Percentiles rank a stretch among this genome's conserved stretches.
Evolutionary conservation across 1,284 basidiomycete genomes (phyloP).

Genomic region (Ceratobasidium sp.): DNA sequence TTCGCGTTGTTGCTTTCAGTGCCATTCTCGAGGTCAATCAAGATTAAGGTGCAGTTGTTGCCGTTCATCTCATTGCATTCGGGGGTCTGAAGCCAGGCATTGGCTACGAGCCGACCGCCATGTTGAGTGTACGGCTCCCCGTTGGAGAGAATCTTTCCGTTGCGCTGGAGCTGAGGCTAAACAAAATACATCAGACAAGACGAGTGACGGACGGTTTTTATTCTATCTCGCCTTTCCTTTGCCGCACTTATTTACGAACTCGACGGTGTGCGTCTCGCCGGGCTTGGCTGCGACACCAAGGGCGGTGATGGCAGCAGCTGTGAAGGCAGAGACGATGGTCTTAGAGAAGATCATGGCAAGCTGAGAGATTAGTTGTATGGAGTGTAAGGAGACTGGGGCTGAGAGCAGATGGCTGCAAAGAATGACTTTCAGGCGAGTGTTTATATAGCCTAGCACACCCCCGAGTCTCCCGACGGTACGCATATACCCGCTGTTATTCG

Average conservation of each 20-base stretch:
- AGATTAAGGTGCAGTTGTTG: not conserved
- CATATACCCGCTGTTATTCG: too few species aligned
- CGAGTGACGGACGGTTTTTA: too few species aligned
- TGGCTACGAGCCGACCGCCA: not conserved
- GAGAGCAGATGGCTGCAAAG: not conserved
- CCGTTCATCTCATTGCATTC: not conserved
- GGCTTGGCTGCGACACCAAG: not conserved
- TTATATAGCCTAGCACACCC: not conserved
- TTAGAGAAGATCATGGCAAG: not conserved
- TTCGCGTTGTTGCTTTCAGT: slow-evolving; percentile 1
- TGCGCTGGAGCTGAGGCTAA: slow-evolving; percentile 19
- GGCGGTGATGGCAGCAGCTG: not conserved
- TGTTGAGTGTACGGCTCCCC: not conserved
- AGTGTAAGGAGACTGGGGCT: not conserved
- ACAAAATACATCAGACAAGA: not conserved
- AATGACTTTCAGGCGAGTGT: not conserved
- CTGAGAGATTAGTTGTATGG: not conserved
- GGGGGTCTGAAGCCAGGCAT: not conserved
- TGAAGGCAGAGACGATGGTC: not conserved
- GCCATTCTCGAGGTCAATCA: slow-evolving; percentile 8
- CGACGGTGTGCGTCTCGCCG: not conserved
- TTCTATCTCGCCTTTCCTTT: not conserved
- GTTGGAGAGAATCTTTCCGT: slow-evolving; percentile 2
- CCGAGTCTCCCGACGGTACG: not conserved
- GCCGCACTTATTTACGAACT: not conserved